Evolutionary conservation across 768 basidiomycete species (phyloP).

Genomic region (Epithele typhae): DNA sequence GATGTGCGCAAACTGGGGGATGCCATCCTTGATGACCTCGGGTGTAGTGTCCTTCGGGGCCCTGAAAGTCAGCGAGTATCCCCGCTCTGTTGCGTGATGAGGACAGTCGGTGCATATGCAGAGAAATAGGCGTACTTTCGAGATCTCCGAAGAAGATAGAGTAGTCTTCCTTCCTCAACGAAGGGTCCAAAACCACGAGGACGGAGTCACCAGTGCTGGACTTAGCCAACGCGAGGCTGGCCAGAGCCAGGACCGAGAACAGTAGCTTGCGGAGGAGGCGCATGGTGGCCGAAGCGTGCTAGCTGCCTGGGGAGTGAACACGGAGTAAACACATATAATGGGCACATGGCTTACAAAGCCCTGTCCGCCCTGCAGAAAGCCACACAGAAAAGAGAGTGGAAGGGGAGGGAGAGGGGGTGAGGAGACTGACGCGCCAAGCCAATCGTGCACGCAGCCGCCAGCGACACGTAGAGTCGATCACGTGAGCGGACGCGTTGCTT

Average conservation of each 20-base stretch:
- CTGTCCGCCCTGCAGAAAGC: background rate
- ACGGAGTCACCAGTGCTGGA: constrained; percentile 84
- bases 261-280: constrained; percentile 15
- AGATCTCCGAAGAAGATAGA: constrained; percentile 80
- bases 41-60: constrained; percentile 72
- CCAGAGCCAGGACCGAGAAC: constrained; percentile 11
- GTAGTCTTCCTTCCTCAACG: constrained; percentile 61
- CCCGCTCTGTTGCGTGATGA: constrained; percentile 48
- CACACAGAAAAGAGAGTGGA: background rate
- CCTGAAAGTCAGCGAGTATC: constrained; percentile 86
- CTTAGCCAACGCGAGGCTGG: constrained; percentile 11
- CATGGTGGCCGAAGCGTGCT: constrained; percentile 5
- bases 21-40: constrained; percentile 61
- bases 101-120: too few species aligned
- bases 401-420: constrained; percentile 1
- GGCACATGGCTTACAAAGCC: background rate
- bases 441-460: constrained; percentile 7
- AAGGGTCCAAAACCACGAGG: constrained; percentile 78
- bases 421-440: constrained; percentile 10
- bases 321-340: background rate
- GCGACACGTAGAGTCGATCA: constrained; percentile 15
- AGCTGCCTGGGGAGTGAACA: background rate
- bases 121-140: constrained; percentile 44
- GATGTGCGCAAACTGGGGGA: constrained; percentile 78
- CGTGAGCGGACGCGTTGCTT: too few species aligned